Evolutionary conservation across 2,329 filamentous ascomycete species (phyloP), one percentile per base, ranked within the genome.

Genomic region (Penicillium nordicum): DNA sequence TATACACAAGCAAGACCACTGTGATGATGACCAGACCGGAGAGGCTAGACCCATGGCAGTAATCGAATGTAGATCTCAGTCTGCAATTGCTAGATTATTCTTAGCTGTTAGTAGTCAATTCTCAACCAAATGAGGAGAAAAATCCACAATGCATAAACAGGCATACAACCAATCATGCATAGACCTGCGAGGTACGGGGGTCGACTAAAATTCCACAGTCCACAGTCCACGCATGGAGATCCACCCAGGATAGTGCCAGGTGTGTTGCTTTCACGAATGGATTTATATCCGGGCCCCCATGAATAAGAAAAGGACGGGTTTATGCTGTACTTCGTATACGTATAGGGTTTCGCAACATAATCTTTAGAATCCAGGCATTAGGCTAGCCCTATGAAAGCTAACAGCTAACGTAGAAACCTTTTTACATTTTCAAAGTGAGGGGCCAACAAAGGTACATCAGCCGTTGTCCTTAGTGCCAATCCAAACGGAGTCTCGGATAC

Each of bases 401-500:
- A 23, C 11, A 4, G 16, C 41, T 21, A 21, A 21, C 21, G 21
- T 21, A 21, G 7, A 23, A 46, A 11, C 27, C 10, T 11, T 21
- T n/a, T 41, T 16, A 7, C 14, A 36, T 27, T 27, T 36, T 16
- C 18, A 53, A 57, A 53, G 47, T 50, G 61, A 63, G 56, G 57
- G 59, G 59, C 45, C 56, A 38, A 27, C 44, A 18, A 44, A 45
- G 37, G 53, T 45, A 53, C 55, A 56, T 62, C 49, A 53, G 61
- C 60, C 60, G 57, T 52, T 57, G 37, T 27, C 46, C 34, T 50
- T 61, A 58, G 63, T 61, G 60, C 46, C 50, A 55, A 52, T 55
- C 41, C 55, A 55, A 47, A 61, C 54, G 48, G 53, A 62, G 57
- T 55, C 55, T 58, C 57, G 58, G 57, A 57, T 55, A 48, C 57